Evolutionary conservation across 352 stramenopile species (phyloP).

Genomic region (Phytophthora tentaculata): DNA sequence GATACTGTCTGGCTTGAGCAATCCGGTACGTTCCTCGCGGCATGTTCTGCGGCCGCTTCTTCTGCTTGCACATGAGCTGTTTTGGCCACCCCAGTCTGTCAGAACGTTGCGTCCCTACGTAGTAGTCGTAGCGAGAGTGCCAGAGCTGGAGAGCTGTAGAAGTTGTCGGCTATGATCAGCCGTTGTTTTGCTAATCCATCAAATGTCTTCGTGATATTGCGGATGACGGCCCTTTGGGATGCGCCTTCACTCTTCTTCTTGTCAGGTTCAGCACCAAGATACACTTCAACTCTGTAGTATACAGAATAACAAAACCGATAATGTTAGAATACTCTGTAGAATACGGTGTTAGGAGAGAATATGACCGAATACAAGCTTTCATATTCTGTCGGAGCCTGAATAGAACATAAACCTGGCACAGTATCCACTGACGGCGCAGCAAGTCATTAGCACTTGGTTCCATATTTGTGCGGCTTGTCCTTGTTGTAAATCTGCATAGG

Average conservation of each 20-base stretch:
- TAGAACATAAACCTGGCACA: constrained; percentile 14
- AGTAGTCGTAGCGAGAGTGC: background rate
- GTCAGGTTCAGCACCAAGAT: constrained; percentile 1
- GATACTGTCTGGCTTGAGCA: background rate
- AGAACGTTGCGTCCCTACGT: background rate
- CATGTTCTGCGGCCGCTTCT: background rate
- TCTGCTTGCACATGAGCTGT: background rate
- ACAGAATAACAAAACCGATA: constrained; percentile 12
- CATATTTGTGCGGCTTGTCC: constrained; percentile 22
- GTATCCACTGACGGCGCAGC: constrained; percentile 16
- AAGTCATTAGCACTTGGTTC: constrained; percentile 31
- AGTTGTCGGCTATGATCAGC: constrained; percentile 11
- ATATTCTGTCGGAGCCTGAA: background rate
- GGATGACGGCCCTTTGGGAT: constrained; percentile 3
- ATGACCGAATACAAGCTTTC: constrained; percentile 3
- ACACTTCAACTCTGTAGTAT: constrained; percentile 21
- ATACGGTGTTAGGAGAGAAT: background rate
- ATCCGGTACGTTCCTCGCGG: too few species aligned
- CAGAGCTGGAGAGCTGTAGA: constrained; percentile 18
- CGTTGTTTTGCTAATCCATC: constrained; percentile 2
- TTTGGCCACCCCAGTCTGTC: background rate
- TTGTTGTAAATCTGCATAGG: constrained; percentile 27
- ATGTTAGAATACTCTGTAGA: constrained; percentile 1
- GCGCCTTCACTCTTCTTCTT: background rate
- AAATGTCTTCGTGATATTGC: constrained; percentile 13